Base-by-base conservation (phyloP, 2,329 filamentous ascomycete species). In the Monosporascus sp. region DNA sequence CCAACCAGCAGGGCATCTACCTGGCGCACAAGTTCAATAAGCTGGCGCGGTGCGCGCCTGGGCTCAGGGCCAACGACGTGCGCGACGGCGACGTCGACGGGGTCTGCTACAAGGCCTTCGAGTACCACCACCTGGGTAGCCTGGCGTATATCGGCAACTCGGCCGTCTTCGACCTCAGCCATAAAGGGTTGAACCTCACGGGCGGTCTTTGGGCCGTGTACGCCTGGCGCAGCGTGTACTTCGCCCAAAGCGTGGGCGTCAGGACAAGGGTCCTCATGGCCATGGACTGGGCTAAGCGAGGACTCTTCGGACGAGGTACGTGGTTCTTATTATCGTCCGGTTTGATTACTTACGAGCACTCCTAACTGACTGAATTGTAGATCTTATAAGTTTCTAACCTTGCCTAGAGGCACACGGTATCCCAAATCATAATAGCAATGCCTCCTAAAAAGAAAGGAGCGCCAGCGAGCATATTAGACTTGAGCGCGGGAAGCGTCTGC, bases 201-300 rank as follows among this genome's bases (percentile, higher is more conserved):
- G 94, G 94, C 49, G 94, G 94, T 0, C 72, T 99, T 46, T 81
- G 95, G 79, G 94, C 92, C 0, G 93, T 97, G 48, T 99, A 99
- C 70, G 83, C 96, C 36, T 99, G 94, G 94, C 79, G 94, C 57
- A 92, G 90, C 59, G 87, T 97, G 15, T 99, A 99, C 73, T 99
- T 99, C 75, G 91, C 94, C 14, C 90, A 99, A 77, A 96, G 90
- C 66, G 94, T 99, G 48, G 97, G 92, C 71, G 80, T 97, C 55
- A 79, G 94, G 61, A 99, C 94, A 25, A 83, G 93, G 57, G 82
- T 90, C 59, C 73, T 99, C 65, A 78, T 99, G 72, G 91, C 91
- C 18, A 97, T 99, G 94, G 94, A 99, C 70, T 99, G 94, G 94
- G 86, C 85, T n/a, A 99, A 97, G 82, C 81, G 95, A 68, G 89